Percentiles rank a stretch among this genome's conserved stretches.
Evolutionary conservation across 148 eudicot genomes (phyloP).

Genomic region (Rhododendron griersonianum): DNA sequence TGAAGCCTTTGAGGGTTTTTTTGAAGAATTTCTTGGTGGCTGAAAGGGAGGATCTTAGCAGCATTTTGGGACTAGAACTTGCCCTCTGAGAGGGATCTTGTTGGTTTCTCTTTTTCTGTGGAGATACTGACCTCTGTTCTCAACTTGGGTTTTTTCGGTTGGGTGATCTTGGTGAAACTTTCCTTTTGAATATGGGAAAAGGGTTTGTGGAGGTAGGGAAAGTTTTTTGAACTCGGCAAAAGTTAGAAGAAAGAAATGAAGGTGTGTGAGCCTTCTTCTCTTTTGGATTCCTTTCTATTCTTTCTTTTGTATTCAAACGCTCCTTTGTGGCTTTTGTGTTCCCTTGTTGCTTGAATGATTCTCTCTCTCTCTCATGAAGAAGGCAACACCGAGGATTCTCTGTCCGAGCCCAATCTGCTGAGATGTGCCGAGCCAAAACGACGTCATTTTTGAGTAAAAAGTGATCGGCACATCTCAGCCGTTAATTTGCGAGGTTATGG

Average conservation of each 20-base stretch:
- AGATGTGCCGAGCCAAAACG: no score
- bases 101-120: background rate
- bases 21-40: constrained; percentile 56
- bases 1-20: constrained; percentile 42
- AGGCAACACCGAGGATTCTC: background rate
- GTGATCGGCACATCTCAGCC: no score
- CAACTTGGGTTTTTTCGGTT: background rate
- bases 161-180: background rate
- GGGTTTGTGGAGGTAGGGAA: background rate
- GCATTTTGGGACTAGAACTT: constrained; percentile 16
- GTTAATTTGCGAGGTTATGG: background rate
- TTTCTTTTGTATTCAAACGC: background rate
- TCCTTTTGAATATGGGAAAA: background rate
- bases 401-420: no score
- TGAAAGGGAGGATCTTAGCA: constrained; percentile 42
- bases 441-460: no score
- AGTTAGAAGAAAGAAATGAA: background rate
- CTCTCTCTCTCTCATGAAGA: background rate
- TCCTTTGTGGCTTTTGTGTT: constrained; percentile 15
- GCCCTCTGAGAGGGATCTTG: no score
- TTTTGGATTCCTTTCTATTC: background rate
- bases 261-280: background rate
- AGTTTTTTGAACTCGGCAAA: background rate
- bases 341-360: constrained; percentile 8
- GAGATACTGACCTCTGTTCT: background rate